Conservation (phyloP, 83 land plant genomes). For the Larix sibirica region DNA sequence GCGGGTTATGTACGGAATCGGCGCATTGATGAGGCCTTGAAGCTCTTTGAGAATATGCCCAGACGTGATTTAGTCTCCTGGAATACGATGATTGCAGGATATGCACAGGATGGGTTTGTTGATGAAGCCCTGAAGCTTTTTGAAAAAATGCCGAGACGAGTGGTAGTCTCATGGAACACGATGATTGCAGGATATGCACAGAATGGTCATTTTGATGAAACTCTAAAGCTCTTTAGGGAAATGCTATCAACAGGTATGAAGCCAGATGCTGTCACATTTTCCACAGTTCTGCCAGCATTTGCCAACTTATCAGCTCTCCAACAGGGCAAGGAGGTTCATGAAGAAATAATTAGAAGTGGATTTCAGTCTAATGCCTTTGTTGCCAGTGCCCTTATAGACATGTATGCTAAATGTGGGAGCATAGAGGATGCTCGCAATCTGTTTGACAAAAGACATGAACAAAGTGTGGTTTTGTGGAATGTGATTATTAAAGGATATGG, state of each 20-base stretch:
- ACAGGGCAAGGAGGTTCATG: constrained; percentile 9
- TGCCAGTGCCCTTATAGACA: constrained; percentile 2
- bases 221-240: constrained; percentile 20
- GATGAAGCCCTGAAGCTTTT: constrained; percentile 42
- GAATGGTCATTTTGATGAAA: constrained; percentile 37
- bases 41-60: constrained; percentile 38
- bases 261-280: constrained; percentile 32
- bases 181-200: constrained; percentile 30
- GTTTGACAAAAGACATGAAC: not conserved
- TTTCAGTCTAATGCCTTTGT: not conserved
- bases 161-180: constrained; percentile 27
- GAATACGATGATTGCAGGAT: constrained; percentile 43
- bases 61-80: constrained; percentile 22
- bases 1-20: constrained; percentile 42
- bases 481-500: constrained; percentile 4
- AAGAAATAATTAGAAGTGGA: not conserved
- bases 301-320: not conserved
- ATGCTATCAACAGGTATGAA: constrained; percentile 43
- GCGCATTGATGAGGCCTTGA: constrained; percentile 21
- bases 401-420: constrained; percentile 16
- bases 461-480: not conserved
- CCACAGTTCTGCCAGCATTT: not conserved
- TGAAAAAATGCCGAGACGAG: constrained; percentile 19
- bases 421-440: not conserved
- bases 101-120: constrained; percentile 29